Base-by-base conservation (phyloP, 1,284 basidiomycete species). In the Rhodotorula sp. region DNA sequence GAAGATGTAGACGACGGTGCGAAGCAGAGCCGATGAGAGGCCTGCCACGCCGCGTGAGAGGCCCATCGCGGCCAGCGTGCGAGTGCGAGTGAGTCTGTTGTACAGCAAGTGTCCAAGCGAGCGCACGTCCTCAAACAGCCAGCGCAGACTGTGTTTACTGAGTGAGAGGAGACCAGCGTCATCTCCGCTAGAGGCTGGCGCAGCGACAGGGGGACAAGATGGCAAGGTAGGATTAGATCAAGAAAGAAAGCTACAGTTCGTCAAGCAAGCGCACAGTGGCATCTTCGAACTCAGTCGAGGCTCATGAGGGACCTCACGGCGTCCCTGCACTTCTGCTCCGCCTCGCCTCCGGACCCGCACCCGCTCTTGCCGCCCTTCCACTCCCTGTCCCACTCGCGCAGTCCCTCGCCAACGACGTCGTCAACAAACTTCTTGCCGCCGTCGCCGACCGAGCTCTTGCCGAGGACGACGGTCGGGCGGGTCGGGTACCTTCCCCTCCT, bases 401-500 rank as follows among this genome's bases (percentile, higher is more conserved):
- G 40, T 4, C 69, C 67, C 53, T 69, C 62, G 10, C 69, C 67
- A 46, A 75, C 73, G 1, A 73, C 58, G 7, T 75, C 67, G 24
- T 71, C 60, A 28, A 75, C 65, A 26, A 73, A 71, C 37, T 24
- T 47, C 20, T 53, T 44, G 26, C 62, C 57, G n/a, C 48, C 56
- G 57, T 66, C 58, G 4, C 64, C 51, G 18, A 58, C 58, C 48
- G 28, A 24, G 10, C 56, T 54, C 15, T 28, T 24, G 2, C 68
- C 62, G 16, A 73, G 58, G 2, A 70, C 66, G 18, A 61, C 52
- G 4, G 69, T 75, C 46, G 71, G 73, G 18, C 73, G 47, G 10
- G 62, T 65, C 22, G 73, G 73, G 63, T 75, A 75, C 28, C 71
- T 37, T 10, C 68, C 62, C 30, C 61, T 55, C n/a, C 63, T 44